phyloP scores from a whole-genome alignment of 73 alveolate genomes.

The Paramecium pentaurelia region DNA sequence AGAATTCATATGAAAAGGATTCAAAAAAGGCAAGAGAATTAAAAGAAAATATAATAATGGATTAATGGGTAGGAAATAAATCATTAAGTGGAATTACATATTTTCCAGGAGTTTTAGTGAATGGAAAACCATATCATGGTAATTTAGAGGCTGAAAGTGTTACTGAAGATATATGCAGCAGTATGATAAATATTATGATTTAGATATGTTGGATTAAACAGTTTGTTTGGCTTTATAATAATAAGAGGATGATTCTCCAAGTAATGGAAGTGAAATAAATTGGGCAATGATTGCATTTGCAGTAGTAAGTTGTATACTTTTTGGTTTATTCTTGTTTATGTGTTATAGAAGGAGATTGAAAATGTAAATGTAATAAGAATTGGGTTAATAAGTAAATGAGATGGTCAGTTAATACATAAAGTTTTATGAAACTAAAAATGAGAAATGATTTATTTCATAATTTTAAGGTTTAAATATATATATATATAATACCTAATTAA shows the following conservation, averaged over 20 bases:
- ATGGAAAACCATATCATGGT: background rate
- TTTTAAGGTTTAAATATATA: background rate
- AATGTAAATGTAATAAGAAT: background rate
- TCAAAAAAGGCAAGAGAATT: background rate
- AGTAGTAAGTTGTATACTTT: background rate
- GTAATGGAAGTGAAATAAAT: background rate
- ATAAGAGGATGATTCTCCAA: background rate
- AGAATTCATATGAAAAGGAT: background rate
- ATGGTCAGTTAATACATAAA: slow-evolving; percentile 46
- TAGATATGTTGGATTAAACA: background rate
- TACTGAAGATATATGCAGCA: background rate
- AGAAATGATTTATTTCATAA: background rate
- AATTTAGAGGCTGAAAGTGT: slow-evolving; percentile 2
- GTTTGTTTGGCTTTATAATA: background rate
- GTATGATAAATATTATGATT: background rate
- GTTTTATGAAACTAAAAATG: slow-evolving; percentile 32
- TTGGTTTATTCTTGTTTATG: slow-evolving; percentile 24
- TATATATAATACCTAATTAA: background rate
- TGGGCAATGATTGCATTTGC: slow-evolving; percentile 14
- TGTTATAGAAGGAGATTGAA: slow-evolving; percentile 40
- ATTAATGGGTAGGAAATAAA: background rate
- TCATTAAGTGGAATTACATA: background rate
- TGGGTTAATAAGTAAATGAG: slow-evolving; percentile 45
- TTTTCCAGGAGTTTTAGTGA: slow-evolving; percentile 31
- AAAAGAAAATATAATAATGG: background rate